Evolutionary conservation across 257 asterid species (phyloP).

Genomic region (Rauvolfia tetraphylla): DNA sequence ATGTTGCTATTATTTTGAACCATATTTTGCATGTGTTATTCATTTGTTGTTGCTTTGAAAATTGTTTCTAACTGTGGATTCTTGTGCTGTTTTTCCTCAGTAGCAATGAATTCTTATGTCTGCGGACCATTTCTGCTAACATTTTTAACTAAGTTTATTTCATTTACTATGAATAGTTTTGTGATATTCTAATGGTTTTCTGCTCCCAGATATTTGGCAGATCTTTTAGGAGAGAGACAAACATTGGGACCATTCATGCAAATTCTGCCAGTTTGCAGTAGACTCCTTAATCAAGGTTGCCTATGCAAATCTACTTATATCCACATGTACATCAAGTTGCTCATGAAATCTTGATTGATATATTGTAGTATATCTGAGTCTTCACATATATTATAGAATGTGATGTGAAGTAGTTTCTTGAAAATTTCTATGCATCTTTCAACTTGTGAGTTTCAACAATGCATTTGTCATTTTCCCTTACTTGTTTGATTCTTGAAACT

Average conservation of each 20-base stretch:
- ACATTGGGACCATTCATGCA: slow-evolving; percentile 61
- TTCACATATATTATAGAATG: too few species aligned
- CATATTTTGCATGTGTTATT: neutral
- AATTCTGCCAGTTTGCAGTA: slow-evolving; percentile 55
- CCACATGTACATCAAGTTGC: neutral
- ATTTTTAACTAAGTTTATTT: neutral
- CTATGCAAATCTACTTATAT: neutral
- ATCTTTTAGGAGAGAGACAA: slow-evolving; percentile 61
- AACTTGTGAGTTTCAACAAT: neutral
- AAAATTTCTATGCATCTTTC: neutral
- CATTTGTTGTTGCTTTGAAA: neutral
- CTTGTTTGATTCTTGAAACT: neutral
- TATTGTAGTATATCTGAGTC: neutral
- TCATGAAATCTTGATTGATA: slow-evolving; percentile 8
- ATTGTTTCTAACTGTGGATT: neutral
- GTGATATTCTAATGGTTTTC: slow-evolving; percentile 16
- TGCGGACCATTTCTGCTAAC: neutral
- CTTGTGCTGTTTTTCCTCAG: neutral
- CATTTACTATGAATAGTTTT: slow-evolving; percentile 2
- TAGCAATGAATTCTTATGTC: neutral
- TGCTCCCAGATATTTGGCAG: slow-evolving; percentile 52
- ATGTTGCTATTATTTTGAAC: neutral
- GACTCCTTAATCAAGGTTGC: slow-evolving; percentile 72
- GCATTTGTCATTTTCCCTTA: too few species aligned
- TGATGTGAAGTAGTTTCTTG: neutral